Evolutionary conservation across 75 land plant species (phyloP).

Genomic region (Gnetum montanum): DNA sequence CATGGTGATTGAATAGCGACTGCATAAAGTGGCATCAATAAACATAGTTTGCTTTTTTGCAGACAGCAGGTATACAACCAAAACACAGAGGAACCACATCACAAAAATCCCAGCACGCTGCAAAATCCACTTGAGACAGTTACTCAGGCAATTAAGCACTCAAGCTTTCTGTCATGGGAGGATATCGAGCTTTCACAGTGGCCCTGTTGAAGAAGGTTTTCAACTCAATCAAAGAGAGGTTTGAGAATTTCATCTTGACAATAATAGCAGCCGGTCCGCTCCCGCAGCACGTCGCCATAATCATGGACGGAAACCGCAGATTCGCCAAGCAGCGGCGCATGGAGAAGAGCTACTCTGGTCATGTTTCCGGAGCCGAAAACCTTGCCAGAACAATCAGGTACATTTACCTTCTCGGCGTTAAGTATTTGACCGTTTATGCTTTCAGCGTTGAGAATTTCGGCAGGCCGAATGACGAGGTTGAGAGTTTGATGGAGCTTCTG

Average conservation of each 20-base stretch:
- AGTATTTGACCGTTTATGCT: conserved; percentile 34
- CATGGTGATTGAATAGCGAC: too few relatives aligned
- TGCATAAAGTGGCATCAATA: too few relatives aligned
- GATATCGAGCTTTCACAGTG: too few relatives aligned
- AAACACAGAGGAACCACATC: too few relatives aligned
- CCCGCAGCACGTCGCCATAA: conserved; percentile 38
- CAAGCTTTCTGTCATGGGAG: too few relatives aligned
- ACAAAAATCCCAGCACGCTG: too few relatives aligned
- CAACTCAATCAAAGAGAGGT: too few relatives aligned
- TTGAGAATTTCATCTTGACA: background rate
- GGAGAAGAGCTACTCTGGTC: conserved; percentile 15
- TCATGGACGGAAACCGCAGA: conserved; percentile 49
- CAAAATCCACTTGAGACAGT: too few relatives aligned
- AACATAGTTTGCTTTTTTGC: too few relatives aligned
- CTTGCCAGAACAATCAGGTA: conserved; percentile 19
- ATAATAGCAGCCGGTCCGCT: conserved; percentile 19
- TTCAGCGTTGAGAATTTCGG: conserved; percentile 48
- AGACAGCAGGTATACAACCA: too few relatives aligned
- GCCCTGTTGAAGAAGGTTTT: too few relatives aligned
- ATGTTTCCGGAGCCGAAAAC: conserved; percentile 16
- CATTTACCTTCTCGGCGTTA: conserved; percentile 28
- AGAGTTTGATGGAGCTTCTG: conserved; percentile 31
- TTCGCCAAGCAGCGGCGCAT: conserved; percentile 11
- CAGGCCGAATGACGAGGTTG: conserved; percentile 26
- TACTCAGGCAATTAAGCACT: too few relatives aligned